These are phyloP conservation scores for Polyporus tsugae DNA, from an alignment of 1,284 basidiomycete species.

Conservation along the genomic window DNA sequence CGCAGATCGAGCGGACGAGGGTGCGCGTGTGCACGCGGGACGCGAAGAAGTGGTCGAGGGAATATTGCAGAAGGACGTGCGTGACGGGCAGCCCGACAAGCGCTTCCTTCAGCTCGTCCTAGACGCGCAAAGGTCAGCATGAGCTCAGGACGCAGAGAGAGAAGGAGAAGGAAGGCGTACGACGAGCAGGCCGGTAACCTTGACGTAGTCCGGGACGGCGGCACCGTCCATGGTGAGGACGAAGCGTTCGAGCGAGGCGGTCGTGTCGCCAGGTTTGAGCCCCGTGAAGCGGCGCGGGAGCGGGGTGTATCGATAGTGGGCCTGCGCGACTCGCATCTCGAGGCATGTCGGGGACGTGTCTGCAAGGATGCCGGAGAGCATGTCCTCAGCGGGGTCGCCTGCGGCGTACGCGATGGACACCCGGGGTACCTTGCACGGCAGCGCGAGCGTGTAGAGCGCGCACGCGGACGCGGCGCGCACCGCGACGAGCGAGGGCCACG, in stretches of 20 bases:
- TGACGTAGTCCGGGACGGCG: constrained; percentile 18
- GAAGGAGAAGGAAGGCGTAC: not conserved
- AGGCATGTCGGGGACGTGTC: constrained; percentile 16
- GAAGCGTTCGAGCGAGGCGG: constrained; percentile 10
- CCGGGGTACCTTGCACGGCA: constrained; percentile 11
- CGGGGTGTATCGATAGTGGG: constrained; percentile 15
- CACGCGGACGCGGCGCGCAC: constrained; percentile 12
- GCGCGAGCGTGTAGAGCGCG: constrained; percentile 19
- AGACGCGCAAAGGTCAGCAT: not conserved
- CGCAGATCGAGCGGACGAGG: constrained; percentile 16
- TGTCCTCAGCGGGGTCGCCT: constrained; percentile 13
- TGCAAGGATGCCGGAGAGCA: constrained; percentile 16
- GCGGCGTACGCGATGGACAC: constrained; percentile 11
- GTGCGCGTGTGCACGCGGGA: constrained; percentile 13
- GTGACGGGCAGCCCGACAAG: constrained; percentile 5
- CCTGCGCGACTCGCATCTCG: constrained; percentile 17
- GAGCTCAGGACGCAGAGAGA: no score
- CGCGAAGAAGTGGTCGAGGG: constrained; percentile 17
- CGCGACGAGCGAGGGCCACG: constrained; percentile 10
- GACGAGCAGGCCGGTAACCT: constrained; percentile 7
- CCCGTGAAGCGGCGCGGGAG: constrained; percentile 14
- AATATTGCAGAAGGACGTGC: constrained; percentile 12
- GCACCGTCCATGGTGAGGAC: constrained; percentile 17
- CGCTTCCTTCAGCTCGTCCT: constrained; percentile 17
- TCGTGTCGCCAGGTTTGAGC: constrained; percentile 7